Conservation (phyloP, 352 stramenopile species). For the Phytophthora citrophthora region DNA sequence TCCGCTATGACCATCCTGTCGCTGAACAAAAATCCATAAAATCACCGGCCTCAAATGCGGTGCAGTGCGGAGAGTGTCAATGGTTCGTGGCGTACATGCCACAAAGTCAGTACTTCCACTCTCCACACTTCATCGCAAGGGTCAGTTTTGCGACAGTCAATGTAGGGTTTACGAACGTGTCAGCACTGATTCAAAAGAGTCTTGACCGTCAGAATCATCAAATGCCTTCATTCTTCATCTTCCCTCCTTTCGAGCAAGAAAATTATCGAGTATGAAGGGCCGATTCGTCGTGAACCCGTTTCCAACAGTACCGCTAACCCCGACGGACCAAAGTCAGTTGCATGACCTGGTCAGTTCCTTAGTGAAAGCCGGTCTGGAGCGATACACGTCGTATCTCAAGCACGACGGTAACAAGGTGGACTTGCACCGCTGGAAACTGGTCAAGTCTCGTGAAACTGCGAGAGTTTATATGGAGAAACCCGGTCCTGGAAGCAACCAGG, state of each 20-base stretch:
- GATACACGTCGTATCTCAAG: conserved; percentile 37
- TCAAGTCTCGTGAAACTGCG: conserved; percentile 35
- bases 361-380: conserved; percentile 27
- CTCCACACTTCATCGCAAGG: too few species aligned
- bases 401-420: conserved; percentile 38
- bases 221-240: conserved; percentile 16
- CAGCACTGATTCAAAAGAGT: conserved; percentile 7
- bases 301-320: conserved; percentile 22
- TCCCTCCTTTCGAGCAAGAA: background rate
- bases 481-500: conserved; percentile 5
- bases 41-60: conserved; percentile 29
- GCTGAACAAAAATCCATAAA: conserved; percentile 20
- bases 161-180: background rate
- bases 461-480: conserved; percentile 30
- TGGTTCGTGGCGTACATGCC: conserved; percentile 17
- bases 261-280: conserved; percentile 20
- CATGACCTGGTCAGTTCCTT: conserved; percentile 29
- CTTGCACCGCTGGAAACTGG: conserved; percentile 27
- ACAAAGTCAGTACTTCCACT: conserved; percentile 6
- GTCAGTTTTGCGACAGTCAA: conserved; percentile 11
- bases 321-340: conserved; percentile 27
- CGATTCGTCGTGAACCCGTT: conserved; percentile 46
- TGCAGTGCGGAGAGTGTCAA: conserved; percentile 33
- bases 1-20: conserved; percentile 5
- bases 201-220: background rate